These are phyloP conservation scores for Nissolia schottii DNA, from an alignment of 306 rosid genomes.

Conservation along the genomic window DNA sequence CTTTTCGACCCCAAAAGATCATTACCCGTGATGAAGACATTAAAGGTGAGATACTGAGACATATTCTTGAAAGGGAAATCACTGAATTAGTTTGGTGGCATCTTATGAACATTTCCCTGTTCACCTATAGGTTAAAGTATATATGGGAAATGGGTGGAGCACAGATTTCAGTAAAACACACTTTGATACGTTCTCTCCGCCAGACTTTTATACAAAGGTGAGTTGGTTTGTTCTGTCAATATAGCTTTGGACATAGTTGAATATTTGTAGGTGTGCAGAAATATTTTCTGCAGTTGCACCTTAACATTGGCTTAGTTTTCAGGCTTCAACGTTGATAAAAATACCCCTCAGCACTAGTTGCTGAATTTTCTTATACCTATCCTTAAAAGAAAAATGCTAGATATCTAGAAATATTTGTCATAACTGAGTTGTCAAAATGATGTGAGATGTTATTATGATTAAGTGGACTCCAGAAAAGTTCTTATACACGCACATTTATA, in stretches of 20 bases:
- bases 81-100: slow-evolving; percentile 9
- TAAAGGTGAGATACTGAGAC: slow-evolving; percentile 47
- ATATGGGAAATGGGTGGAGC: slow-evolving; percentile 42
- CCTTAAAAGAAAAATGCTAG: no score
- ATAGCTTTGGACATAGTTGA: not conserved
- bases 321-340: not conserved
- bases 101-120: slow-evolving; percentile 21
- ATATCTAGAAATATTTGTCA: no score
- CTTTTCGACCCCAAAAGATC: slow-evolving; percentile 62
- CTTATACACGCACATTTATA: no score
- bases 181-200: slow-evolving; percentile 64
- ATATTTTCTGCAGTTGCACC: not conserved
- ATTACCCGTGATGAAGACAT: slow-evolving; percentile 45
- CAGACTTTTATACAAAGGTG: slow-evolving; percentile 82
- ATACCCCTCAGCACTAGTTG: not conserved
- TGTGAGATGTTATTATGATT: no score
- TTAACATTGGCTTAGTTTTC: not conserved
- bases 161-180: slow-evolving; percentile 49
- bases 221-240: not conserved
- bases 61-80: slow-evolving; percentile 8
- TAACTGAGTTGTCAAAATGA: no score
- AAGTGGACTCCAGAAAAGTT: no score
- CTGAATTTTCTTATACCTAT: not conserved
- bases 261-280: not conserved
- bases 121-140: slow-evolving; percentile 55